phyloP scores from a whole-genome alignment of 75 land plant genomes.

The Sequoia sempervirens region DNA sequence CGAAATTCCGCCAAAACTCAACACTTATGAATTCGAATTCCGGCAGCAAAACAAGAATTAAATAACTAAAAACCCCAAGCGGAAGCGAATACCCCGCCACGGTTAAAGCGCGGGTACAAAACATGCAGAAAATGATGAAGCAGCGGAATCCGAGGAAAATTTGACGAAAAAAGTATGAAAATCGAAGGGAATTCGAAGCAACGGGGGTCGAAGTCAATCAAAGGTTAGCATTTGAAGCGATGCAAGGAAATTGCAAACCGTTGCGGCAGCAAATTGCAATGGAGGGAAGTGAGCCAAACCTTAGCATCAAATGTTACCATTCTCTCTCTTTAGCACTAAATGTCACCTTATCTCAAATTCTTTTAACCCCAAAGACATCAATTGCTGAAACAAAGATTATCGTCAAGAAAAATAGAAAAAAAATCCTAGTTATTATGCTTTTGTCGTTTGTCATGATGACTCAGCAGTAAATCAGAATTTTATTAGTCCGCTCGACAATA shows the following conservation, averaged over 20 bases:
- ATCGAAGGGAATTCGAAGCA: neutral
- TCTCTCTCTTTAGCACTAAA: neutral
- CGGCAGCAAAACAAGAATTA: neutral
- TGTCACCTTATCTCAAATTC: neutral
- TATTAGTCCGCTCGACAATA: too few species aligned
- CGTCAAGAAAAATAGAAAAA: neutral
- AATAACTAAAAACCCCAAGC: neutral
- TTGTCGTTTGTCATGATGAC: neutral
- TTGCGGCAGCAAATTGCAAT: constrained; percentile 3
- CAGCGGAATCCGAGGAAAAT: neutral
- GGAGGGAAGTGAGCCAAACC: neutral
- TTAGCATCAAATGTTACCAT: constrained; percentile 3
- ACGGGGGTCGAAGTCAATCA: neutral
- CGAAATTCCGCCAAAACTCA: neutral
- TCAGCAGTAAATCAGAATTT: neutral
- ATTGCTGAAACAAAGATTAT: neutral
- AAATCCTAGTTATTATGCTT: neutral
- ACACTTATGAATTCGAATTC: neutral
- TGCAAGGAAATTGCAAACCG: neutral
- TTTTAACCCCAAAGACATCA: neutral
- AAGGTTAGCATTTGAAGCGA: neutral
- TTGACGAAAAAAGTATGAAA: neutral
- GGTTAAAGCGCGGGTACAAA: neutral
- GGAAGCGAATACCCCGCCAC: neutral
- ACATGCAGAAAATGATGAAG: neutral